Evolutionary conservation across 495 filamentous ascomycete genomes (phyloP).

Genomic region (Penicillium bialowiezense): DNA sequence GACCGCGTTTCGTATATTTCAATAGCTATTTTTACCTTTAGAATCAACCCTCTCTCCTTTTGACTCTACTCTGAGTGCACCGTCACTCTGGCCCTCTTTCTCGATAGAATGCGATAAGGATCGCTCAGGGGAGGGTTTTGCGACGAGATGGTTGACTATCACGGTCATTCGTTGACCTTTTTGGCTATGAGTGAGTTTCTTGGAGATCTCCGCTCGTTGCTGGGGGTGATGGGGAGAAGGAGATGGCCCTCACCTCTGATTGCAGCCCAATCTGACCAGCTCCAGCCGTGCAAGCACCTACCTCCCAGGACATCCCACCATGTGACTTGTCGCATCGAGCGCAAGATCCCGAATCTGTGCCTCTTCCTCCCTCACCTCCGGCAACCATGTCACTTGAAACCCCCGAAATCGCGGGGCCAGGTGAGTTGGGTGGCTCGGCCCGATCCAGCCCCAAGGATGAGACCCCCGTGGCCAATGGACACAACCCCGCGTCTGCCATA

Average conservation of each 20-base stretch:
- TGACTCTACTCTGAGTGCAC: slow-evolving; percentile 11
- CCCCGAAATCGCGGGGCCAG: slow-evolving; percentile 21
- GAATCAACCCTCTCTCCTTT: not conserved
- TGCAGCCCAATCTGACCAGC: slow-evolving; percentile 23
- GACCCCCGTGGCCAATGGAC: slow-evolving; percentile 18
- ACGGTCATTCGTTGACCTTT: slow-evolving; percentile 31
- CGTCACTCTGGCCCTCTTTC: slow-evolving; percentile 10
- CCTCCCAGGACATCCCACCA: slow-evolving; percentile 24
- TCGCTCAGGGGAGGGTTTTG: slow-evolving; percentile 22
- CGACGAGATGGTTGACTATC: slow-evolving; percentile 40
- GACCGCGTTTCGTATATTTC: not conserved
- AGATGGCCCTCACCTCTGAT: no score
- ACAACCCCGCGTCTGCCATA: slow-evolving; percentile 20
- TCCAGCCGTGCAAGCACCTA: slow-evolving; percentile 28
- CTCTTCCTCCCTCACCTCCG: slow-evolving; percentile 26
- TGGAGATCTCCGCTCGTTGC: no score
- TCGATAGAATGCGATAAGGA: slow-evolving; percentile 32
- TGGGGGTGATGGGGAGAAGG: no score
- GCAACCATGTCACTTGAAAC: slow-evolving; percentile 4
- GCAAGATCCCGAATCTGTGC: slow-evolving; percentile 22
- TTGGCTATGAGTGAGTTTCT: no score
- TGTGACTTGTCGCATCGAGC: slow-evolving; percentile 27
- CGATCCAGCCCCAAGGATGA: slow-evolving; percentile 33
- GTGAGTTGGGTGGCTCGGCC: slow-evolving; percentile 44
- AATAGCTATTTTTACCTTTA: not conserved